Evolutionary conservation across 352 stramenopile species (phyloP).

Genomic region (Blastocystis sp.): DNA sequence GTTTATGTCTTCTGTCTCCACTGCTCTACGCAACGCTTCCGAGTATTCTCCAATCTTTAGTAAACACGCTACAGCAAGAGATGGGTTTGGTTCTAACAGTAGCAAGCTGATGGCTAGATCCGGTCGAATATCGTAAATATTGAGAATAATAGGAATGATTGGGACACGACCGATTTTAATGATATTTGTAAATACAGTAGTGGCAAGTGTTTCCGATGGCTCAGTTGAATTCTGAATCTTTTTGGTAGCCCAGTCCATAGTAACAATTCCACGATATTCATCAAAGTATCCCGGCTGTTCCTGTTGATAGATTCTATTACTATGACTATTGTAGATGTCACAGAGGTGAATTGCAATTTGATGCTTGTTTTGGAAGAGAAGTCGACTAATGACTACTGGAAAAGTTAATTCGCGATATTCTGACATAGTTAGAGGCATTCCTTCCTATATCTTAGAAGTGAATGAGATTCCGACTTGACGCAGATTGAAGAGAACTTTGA

Average conservation of each 20-base stretch:
- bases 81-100: conserved; percentile 22
- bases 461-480: not conserved
- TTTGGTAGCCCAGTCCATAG: conserved; percentile 52
- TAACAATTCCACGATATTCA: conserved; percentile 24
- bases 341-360: conserved; percentile 20
- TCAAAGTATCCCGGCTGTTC: conserved; percentile 37
- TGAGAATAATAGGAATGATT: conserved; percentile 64
- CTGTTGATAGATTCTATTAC: conserved; percentile 33
- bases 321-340: conserved; percentile 43
- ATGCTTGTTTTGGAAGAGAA: conserved; percentile 49
- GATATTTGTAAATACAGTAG: conserved; percentile 53
- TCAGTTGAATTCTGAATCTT: conserved; percentile 45
- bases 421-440: conserved; percentile 5
- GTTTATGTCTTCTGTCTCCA: conserved; percentile 14
- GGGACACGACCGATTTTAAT: conserved; percentile 20
- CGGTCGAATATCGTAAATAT: conserved; percentile 59
- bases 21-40: conserved; percentile 44
- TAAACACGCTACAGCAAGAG: conserved; percentile 27
- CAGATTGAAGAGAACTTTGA: conserved; percentile 57
- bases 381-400: conserved; percentile 1
- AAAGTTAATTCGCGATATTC: conserved; percentile 29
- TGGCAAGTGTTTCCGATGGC: conserved; percentile 16
- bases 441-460: not conserved
- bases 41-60: conserved; percentile 45
- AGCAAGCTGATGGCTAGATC: conserved; percentile 29